These are phyloP conservation scores for Apiotrichum domesticum DNA, from an alignment of 1,284 basidiomycete genomes.

Conservation along the genomic window DNA sequence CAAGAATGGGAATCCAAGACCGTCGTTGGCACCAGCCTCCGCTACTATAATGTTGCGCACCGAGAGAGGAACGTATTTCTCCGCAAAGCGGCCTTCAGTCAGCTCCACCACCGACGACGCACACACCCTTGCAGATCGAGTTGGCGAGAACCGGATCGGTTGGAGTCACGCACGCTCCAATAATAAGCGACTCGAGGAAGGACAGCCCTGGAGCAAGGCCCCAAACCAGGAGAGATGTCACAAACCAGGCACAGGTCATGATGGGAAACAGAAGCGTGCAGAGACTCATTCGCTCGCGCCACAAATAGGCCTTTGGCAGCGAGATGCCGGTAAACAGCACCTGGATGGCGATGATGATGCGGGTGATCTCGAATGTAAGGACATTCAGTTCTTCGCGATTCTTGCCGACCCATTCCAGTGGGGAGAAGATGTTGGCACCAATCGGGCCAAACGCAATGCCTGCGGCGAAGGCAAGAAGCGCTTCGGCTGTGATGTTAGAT, in stretches of 20 bases:
- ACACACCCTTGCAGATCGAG: conserved; percentile 44
- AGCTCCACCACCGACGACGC: neutral
- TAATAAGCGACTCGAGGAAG: conserved; percentile 76
- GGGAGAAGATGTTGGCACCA: conserved; percentile 28
- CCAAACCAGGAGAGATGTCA: conserved; percentile 73
- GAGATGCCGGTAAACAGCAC: conserved; percentile 96
- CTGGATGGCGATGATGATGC: conserved; percentile 89
- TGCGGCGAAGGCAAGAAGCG: conserved; percentile 85
- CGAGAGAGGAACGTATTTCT: conserved; percentile 40
- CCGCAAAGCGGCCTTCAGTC: conserved; percentile 37
- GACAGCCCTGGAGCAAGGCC: conserved; percentile 77
- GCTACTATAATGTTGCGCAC: conserved; percentile 46
- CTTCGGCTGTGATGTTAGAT: conserved; percentile 66
- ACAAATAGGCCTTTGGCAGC: conserved; percentile 78
- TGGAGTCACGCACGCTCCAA: conserved; percentile 89
- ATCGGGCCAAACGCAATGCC: conserved; percentile 70
- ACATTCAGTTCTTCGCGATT: conserved; percentile 29
- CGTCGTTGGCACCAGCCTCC: conserved; percentile 55
- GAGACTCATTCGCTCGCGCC: conserved; percentile 76
- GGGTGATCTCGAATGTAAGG: conserved; percentile 65
- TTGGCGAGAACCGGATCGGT: conserved; percentile 92
- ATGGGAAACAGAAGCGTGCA: conserved; percentile 76
- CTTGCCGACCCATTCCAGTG: conserved; percentile 17
- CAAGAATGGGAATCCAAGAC: conserved; percentile 90
- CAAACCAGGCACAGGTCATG: conserved; percentile 79